A percentile compares a stretch with the other conserved stretches of the same genome.
These are phyloP conservation scores for Nakazawaea ishiwadae DNA, from an alignment of 805 yeast species.

Conservation along the genomic window DNA sequence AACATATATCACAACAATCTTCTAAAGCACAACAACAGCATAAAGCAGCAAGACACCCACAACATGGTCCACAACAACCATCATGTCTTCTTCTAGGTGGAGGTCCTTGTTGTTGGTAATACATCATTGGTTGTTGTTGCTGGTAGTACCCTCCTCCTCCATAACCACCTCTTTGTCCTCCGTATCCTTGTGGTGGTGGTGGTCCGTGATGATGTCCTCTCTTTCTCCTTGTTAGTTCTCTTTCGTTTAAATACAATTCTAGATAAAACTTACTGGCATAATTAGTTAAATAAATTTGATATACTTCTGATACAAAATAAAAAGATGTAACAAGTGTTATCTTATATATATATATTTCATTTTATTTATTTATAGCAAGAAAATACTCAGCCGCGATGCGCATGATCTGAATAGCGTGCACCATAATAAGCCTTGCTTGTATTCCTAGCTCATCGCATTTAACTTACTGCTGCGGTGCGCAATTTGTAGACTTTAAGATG, in stretches of 20 bases:
- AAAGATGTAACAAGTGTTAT: too few species aligned
- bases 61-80: constrained; percentile 11
- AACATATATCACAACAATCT: constrained; percentile 2
- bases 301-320: too few species aligned
- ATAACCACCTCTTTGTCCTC: neutral
- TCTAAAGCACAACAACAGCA: constrained; percentile 12
- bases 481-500: too few species aligned
- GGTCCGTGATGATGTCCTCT: neutral
- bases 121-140: constrained; percentile 10
- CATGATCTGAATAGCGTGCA: neutral
- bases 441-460: too few species aligned
- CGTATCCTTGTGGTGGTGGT: neutral
- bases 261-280: neutral
- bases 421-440: neutral
- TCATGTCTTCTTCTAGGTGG: constrained; percentile 2
- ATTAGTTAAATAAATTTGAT: too few species aligned
- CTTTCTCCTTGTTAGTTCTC: neutral
- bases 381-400: neutral
- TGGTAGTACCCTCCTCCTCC: constrained; percentile 5
- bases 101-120: constrained; percentile 11
- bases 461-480: too few species aligned
- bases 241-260: neutral
- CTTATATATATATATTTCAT: too few species aligned
- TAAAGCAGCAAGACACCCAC: constrained; percentile 9
- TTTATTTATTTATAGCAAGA: too few species aligned